Evolutionary conservation across 2,329 filamentous ascomycete species (phyloP).

Genomic region (Arthroderma sp.): DNA sequence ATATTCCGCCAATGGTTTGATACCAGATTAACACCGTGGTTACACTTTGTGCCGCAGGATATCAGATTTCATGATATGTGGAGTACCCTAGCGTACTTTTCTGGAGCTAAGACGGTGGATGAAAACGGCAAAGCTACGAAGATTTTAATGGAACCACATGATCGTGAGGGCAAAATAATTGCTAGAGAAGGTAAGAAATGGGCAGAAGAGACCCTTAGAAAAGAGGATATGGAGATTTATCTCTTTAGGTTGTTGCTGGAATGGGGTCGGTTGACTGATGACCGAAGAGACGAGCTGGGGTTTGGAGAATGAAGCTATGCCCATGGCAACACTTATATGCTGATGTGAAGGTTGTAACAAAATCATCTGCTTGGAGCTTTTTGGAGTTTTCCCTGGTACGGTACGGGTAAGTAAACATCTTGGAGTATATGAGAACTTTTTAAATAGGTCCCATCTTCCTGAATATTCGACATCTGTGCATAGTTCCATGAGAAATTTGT

Average conservation of each 20-base stretch:
- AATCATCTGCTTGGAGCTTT: not conserved
- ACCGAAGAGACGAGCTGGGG: constrained; percentile 41
- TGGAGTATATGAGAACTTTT: not conserved
- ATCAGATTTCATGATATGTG: constrained; percentile 60
- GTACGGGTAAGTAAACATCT: not conserved
- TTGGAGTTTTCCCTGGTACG: not conserved
- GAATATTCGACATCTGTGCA: no score
- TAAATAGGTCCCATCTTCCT: not conserved
- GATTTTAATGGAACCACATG: constrained; percentile 41
- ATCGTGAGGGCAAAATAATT: constrained; percentile 51
- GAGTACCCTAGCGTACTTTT: constrained; percentile 62
- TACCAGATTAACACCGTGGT: constrained; percentile 60
- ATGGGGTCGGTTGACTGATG: constrained; percentile 60
- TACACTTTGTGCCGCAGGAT: constrained; percentile 71
- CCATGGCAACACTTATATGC: not conserved
- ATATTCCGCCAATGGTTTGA: constrained; percentile 73
- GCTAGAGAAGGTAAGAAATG: constrained; percentile 54
- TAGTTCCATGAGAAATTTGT: no score
- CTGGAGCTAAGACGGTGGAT: constrained; percentile 39
- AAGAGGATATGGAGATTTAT: constrained; percentile 70
- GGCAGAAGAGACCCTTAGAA: constrained; percentile 50
- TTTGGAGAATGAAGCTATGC: constrained; percentile 19
- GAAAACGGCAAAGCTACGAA: constrained; percentile 40
- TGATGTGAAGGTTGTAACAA: not conserved
- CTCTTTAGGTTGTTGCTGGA: constrained; percentile 66